These are phyloP conservation scores for Raffaelea arxii DNA, from an alignment of 2,329 filamentous ascomycete genomes.

Conservation along the genomic window DNA sequence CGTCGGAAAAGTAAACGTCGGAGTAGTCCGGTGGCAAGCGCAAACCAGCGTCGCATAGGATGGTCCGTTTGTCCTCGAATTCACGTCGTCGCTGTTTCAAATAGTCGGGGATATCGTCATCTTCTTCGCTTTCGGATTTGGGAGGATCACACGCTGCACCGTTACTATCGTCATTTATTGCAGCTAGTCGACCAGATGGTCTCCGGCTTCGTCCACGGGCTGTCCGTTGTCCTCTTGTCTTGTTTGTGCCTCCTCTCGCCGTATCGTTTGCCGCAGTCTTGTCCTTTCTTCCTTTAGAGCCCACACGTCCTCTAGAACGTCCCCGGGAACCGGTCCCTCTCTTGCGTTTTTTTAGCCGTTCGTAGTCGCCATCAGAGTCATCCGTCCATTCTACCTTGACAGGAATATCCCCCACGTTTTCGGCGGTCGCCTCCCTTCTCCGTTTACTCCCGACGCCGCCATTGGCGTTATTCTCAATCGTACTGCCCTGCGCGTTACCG, in stretches of 20 bases:
- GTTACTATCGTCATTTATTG: conserved; percentile 1
- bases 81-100: conserved; percentile 55
- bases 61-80: conserved; percentile 55
- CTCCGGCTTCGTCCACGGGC: conserved; percentile 6
- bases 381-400: conserved; percentile 38
- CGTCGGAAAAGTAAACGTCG: conserved; percentile 66
- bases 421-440: too few species aligned
- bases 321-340: conserved; percentile 29
- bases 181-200: neutral
- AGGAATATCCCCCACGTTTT: too few species aligned
- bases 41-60: conserved; percentile 57
- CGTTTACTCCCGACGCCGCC: too few species aligned
- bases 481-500: too few species aligned
- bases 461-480: conserved; percentile 28
- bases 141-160: neutral
- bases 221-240: conserved; percentile 9
- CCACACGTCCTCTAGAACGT: conserved; percentile 18
- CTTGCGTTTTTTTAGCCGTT: conserved; percentile 53
- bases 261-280: conserved; percentile 30
- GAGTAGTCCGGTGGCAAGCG: conserved; percentile 69
- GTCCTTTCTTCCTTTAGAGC: conserved; percentile 30
- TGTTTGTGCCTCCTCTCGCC: neutral
- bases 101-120: conserved; percentile 58
- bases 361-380: conserved; percentile 51
- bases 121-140: conserved; percentile 18